phyloP scores from a whole-genome alignment of 371 early-diverging fungal species.

The Sporodiniella umbellata region DNA sequence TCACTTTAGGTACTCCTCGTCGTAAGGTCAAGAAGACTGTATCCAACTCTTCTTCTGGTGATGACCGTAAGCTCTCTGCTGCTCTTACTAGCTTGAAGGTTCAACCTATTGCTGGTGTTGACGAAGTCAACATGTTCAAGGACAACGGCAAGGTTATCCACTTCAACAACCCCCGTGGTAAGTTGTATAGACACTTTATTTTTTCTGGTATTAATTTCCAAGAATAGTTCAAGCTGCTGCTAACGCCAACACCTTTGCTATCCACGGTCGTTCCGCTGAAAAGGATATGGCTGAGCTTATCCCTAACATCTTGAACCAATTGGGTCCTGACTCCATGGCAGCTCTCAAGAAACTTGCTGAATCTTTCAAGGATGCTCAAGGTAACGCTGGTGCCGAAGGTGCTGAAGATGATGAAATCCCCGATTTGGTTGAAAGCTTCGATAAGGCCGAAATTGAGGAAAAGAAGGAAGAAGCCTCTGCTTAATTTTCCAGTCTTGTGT shows the following conservation, averaged over 20 bases:
- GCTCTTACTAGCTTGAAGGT: conserved; percentile 88
- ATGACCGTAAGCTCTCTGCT: conserved; percentile 89
- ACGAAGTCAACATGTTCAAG: conserved; percentile 99
- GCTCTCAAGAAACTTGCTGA: conserved; percentile 87
- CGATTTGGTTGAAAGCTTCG: conserved; percentile 67
- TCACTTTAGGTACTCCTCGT: conserved; percentile 95
- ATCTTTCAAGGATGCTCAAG: conserved; percentile 68
- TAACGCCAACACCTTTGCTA: conserved; percentile 88
- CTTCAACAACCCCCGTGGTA: conserved; percentile 90
- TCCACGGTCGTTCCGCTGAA: conserved; percentile 83
- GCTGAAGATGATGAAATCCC: conserved; percentile 73
- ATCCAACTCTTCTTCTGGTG: conserved; percentile 69
- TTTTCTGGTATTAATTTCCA: too few relatives aligned
- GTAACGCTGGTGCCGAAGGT: conserved; percentile 36
- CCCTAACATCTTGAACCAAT: conserved; percentile 92
- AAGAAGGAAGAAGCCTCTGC: conserved; percentile 22
- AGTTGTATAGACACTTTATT: conserved; percentile 5
- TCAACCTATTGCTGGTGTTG: conserved; percentile 82
- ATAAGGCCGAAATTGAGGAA: conserved; percentile 51
- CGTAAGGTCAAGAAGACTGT: conserved; percentile 61
- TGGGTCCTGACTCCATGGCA: conserved; percentile 92
- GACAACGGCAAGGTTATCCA: conserved; percentile 92
- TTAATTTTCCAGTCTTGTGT: conserved; percentile 4
- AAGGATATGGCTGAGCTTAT: conserved; percentile 92
- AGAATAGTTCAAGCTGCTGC: conserved; percentile 81